These are phyloP conservation scores for Flaveria robusta DNA, from an alignment of 129 eudicot species.

Conservation along the genomic window DNA sequence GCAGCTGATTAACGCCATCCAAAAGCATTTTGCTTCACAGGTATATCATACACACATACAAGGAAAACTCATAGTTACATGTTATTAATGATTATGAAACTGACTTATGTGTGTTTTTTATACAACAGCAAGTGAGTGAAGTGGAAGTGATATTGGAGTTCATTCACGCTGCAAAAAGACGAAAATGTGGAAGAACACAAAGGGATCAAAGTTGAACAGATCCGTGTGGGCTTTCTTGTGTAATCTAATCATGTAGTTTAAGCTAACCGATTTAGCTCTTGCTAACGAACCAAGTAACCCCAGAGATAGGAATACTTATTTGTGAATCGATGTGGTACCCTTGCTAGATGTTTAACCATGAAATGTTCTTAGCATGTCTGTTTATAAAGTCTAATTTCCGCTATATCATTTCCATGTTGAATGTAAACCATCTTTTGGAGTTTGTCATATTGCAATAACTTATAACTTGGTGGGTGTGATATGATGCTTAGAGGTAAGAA, in stretches of 20 bases:
- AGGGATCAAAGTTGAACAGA: conserved; percentile 35
- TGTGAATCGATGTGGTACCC: conserved; percentile 13
- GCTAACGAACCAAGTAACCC: conserved; percentile 29
- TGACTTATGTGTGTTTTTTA: conserved; percentile 11
- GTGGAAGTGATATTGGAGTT: conserved; percentile 80
- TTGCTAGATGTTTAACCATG: conserved; percentile 39
- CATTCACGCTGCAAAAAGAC: conserved; percentile 74
- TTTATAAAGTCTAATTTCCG: conserved; percentile 4
- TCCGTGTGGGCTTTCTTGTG: conserved; percentile 27
- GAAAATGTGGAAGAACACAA: conserved; percentile 39
- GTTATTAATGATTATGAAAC: conserved; percentile 10
- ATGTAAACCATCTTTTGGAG: neutral
- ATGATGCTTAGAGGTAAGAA: neutral
- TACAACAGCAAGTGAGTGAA: conserved; percentile 73
- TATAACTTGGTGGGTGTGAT: neutral
- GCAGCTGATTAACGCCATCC: conserved; percentile 64
- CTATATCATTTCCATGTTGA: conserved; percentile 17
- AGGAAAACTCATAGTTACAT: neutral
- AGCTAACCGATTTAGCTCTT: conserved; percentile 37
- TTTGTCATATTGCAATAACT: neutral
- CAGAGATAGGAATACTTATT: conserved; percentile 30
- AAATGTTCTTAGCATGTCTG: conserved; percentile 25
- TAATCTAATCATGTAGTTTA: conserved; percentile 33
- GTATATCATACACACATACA: conserved; percentile 37
- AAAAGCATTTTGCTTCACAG: conserved; percentile 94